A percentile compares a stretch with the other conserved stretches of the same genome.
Conservation (phyloP, 176 grass and related monocot species). For the Areca catechu region DNA sequence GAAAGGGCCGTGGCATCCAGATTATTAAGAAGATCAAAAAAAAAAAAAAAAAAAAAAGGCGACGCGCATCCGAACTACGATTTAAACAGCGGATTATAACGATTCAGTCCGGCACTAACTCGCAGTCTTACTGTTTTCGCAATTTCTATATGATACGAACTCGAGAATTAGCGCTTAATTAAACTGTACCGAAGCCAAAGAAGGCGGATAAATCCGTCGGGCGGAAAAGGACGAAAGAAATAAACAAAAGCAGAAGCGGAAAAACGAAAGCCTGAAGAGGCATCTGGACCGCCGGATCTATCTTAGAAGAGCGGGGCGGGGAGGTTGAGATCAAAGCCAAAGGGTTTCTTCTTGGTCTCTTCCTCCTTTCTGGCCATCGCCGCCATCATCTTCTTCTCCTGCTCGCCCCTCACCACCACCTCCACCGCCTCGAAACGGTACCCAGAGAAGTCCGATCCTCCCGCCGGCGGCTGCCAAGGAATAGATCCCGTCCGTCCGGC, state of each 20-base stretch:
- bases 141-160: too few species aligned
- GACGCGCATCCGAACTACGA: too few species aligned
- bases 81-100: too few species aligned
- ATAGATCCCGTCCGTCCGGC: conserved; percentile 7
- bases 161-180: too few species aligned
- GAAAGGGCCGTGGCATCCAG: too few species aligned
- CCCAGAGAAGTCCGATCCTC: conserved; percentile 11
- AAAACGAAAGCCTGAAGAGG: background rate
- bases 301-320: conserved; percentile 9
- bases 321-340: conserved; percentile 7
- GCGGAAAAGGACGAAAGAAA: background rate
- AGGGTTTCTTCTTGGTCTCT: background rate
- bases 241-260: background rate
- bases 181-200: too few species aligned
- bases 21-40: too few species aligned
- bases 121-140: too few species aligned
- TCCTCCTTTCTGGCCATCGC: background rate
- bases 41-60: too few species aligned
- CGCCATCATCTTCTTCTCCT: background rate
- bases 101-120: too few species aligned
- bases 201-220: too few species aligned
- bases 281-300: background rate
- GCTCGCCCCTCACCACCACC: too few species aligned
- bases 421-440: conserved; percentile 1
- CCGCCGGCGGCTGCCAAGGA: background rate